Base-by-base conservation (phyloP, 805 yeast genomes). In the Lachancea thermotolerans region DNA sequence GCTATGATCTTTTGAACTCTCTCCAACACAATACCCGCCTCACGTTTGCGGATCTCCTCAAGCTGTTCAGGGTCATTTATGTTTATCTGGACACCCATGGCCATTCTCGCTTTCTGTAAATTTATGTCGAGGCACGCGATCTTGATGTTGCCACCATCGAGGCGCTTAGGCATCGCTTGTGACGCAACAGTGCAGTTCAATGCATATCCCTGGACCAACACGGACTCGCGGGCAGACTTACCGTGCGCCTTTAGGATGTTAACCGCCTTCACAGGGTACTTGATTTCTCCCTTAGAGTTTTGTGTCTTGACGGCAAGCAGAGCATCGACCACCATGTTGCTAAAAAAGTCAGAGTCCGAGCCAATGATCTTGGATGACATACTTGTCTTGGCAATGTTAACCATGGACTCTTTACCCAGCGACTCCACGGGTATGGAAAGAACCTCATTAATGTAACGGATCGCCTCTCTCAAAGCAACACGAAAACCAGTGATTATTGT, bases 351-450 rank as follows among this genome's bases (percentile, higher is more conserved):
- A 2, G 91, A 79, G 64, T 93, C 98, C 7, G 95, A 71, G 16
- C 98, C 98, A 64, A 93, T 91, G 60, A 93, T 88, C 69, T 93
- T 93, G 41, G 95, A 84, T 18, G 96, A 86, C 98, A 93, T 91
- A 49, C 95, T 85, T 11, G 99, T 93, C 67, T 87, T 88, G 32
- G 99, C 99, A 61, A 93, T 89, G 67, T 86, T 88, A 35, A 87
- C 72, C 57, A 93, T 71, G 15, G 95, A 81, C 52, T 88, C 91
- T 61, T 85, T 86, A 42, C 96, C 85, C 49, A 90, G 71, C 14
- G 77, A 64, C 31, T 85, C 90, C 12, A 91, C 95, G 18, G 87
- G 78, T 52, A 79, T 80, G 15, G 95, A 83, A 53, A 91, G 71
- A 25, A 86, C 91, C 60, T 87, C 96, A 56, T 79, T 79, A 57